These are phyloP conservation scores for Chaetomium fimeti DNA, from an alignment of 495 filamentous ascomycete genomes.

Conservation along the genomic window DNA sequence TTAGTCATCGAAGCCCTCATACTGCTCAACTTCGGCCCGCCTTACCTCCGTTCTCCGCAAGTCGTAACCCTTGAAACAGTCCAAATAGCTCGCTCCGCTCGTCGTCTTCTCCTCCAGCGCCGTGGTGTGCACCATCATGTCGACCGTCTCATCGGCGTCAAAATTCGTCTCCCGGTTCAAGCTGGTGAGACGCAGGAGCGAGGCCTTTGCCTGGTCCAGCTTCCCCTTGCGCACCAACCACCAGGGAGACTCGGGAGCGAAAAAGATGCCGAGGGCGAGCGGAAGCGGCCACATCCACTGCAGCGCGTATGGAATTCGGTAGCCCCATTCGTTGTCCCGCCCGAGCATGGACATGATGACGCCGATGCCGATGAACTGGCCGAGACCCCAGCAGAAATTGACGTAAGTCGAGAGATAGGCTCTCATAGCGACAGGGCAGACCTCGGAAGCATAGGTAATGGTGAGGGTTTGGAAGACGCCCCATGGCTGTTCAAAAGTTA, in stretches of 20 bases:
- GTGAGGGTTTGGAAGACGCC: conserved; percentile 78
- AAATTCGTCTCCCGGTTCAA: conserved; percentile 58
- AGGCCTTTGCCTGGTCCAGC: conserved; percentile 64
- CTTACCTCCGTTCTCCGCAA: conserved; percentile 63
- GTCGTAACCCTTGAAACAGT: conserved; percentile 75
- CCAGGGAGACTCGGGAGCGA: conserved; percentile 78
- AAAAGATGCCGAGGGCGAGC: conserved; percentile 65
- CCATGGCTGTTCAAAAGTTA: conserved; percentile 50
- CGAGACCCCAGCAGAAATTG: conserved; percentile 80
- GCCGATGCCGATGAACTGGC: conserved; percentile 71
- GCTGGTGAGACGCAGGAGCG: conserved; percentile 66
- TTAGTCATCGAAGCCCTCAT: conserved; percentile 15
- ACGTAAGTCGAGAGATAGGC: conserved; percentile 77
- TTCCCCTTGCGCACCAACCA: conserved; percentile 75
- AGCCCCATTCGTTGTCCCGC: conserved; percentile 56
- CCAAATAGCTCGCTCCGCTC: conserved; percentile 64
- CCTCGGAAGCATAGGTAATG: conserved; percentile 78
- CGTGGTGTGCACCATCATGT: conserved; percentile 83
- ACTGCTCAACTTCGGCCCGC: not conserved
- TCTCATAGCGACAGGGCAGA: conserved; percentile 69
- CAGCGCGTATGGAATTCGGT: conserved; percentile 64
- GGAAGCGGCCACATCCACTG: conserved; percentile 88
- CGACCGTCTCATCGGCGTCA: conserved; percentile 70
- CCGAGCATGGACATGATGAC: conserved; percentile 66
- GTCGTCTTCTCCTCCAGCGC: conserved; percentile 71